Evolutionary conservation across 306 rosid genomes (phyloP), one percentile per base, ranked within the genome.

Genomic region (Neltuma alba): DNA sequence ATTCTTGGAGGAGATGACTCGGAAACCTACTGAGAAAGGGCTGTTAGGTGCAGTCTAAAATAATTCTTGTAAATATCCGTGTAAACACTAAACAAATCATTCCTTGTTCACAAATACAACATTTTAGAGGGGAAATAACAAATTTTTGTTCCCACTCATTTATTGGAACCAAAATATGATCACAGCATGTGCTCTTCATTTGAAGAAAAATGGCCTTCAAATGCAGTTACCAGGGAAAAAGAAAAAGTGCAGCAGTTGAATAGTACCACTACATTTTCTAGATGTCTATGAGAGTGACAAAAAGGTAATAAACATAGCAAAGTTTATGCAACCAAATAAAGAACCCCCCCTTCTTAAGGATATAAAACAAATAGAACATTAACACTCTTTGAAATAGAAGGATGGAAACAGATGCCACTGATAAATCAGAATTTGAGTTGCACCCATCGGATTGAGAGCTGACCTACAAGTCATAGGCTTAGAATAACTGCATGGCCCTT

Each of bases 1-100:
- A 94, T 94, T 80, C 99, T 89, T 0, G 88, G 97, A 79, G 96
- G 93, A 69, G 74, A 55, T 25, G 86, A 84, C 78, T 89, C 85
- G 11, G 92, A 82, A 55, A 79, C 91, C 95, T 91, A 63, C 41
- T 47, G n/a, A 36, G 78, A 13, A 82, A 79, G 44, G 37, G 42
- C 61, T n/a, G 33, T 66, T 33, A 74, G 38, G 55, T 6, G 40
- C 54, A 57, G 45, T 60, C 72, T 38, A 72, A 66, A 14, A 12
- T 38, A 69, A 45, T 15, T 12, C 7, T 33, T 23, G 66, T 12
- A 76, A 41, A 28, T 47, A 30, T 27, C 34, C 0, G 4, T 16
- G 1, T 55, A 55, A 38, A 38, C 27, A 23, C 16, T 60, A 15
- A 38, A 75, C 38, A 23, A 25, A 9, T 7, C 38, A 6, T 61